phyloP scores from a whole-genome alignment of 148 eudicot species.

The Nepenthes mirabilis region DNA sequence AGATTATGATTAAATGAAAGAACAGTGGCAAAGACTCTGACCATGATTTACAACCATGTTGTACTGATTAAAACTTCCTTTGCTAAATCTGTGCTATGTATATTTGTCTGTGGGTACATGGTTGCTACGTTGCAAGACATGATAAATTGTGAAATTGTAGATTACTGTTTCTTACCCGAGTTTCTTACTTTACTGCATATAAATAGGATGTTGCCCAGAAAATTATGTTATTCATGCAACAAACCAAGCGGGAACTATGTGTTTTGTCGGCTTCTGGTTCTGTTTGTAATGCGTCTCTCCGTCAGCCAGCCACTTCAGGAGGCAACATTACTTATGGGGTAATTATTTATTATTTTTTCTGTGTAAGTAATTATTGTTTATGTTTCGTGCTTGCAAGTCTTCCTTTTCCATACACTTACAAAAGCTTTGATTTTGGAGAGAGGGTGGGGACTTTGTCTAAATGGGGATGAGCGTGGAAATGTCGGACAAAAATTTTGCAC shows the following conservation, averaged over 20 bases:
- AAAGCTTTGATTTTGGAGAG: neutral
- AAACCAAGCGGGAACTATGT: slow-evolving; percentile 56
- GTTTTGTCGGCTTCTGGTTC: slow-evolving; percentile 87
- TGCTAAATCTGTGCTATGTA: no score
- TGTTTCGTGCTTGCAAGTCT: neutral
- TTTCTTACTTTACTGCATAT: neutral
- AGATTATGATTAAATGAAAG: no score
- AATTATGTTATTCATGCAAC: slow-evolving; percentile 66
- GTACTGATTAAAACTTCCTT: no score
- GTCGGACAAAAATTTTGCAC: no score
- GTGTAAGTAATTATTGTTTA: neutral
- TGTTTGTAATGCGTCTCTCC: slow-evolving; percentile 51
- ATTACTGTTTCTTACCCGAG: no score
- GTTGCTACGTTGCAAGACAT: no score
- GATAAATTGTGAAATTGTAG: no score
- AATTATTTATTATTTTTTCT: slow-evolving; percentile 3
- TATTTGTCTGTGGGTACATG: no score
- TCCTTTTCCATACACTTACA: neutral
- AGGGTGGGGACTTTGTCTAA: no score
- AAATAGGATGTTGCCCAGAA: slow-evolving; percentile 66
- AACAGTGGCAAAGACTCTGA: no score
- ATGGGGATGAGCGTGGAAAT: no score
- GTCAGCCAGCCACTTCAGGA: slow-evolving; percentile 70
- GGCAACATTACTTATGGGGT: slow-evolving; percentile 75
- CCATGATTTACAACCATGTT: no score